Conservation (phyloP, 1,284 basidiomycete species). For the Marasmius fiardii region DNA sequence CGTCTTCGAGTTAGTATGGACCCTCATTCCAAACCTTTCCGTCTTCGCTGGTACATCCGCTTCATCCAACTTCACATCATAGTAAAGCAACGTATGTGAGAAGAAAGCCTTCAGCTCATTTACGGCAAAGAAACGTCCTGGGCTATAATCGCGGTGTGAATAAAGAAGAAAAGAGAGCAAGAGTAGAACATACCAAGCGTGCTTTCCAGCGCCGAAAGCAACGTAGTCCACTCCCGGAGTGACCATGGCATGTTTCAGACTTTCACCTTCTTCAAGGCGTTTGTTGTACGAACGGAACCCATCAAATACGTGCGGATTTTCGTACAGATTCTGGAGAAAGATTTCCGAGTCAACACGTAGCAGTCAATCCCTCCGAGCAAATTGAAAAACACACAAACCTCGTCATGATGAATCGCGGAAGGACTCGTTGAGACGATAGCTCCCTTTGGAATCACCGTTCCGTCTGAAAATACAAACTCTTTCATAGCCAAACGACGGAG, state of each 20-base stretch:
- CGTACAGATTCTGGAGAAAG: not conserved
- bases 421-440: not conserved
- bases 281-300: not conserved
- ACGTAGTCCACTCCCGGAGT: not conserved
- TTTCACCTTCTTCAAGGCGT: not conserved
- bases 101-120: not conserved
- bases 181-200: not conserved
- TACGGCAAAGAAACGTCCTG: not conserved
- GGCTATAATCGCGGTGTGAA: not conserved
- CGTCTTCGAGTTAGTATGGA: not conserved
- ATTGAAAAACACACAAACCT: not conserved
- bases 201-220: not conserved
- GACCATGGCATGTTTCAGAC: slow-evolving; percentile 1
- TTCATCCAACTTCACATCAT: not conserved
- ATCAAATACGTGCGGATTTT: not conserved
- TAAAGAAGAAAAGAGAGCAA: not conserved
- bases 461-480: not conserved
- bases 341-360: not conserved
- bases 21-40: not conserved
- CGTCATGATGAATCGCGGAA: not conserved
- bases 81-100: not conserved
- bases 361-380: not conserved
- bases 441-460: not conserved
- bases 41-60: not conserved
- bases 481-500: not conserved